Conservation (phyloP, 768 basidiomycete species). For the Piloderma croceum region DNA sequence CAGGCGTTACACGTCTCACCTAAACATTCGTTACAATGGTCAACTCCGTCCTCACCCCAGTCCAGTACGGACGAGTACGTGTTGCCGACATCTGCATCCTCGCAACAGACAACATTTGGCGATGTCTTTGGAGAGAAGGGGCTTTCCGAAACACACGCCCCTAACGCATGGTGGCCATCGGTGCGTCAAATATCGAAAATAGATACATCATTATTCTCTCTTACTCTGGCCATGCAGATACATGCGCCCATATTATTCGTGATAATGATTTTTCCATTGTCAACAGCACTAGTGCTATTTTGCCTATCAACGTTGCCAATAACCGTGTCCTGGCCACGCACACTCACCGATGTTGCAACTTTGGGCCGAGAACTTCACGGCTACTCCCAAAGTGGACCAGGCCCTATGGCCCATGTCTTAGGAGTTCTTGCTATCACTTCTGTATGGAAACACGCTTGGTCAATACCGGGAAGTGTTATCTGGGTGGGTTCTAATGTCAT, state of each 20-base stretch:
- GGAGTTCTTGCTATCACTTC: constrained; percentile 79
- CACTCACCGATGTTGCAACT: constrained; percentile 67
- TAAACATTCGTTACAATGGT: constrained; percentile 36
- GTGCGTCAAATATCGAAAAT: no score
- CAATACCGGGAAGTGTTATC: constrained; percentile 88
- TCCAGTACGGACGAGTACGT: constrained; percentile 39
- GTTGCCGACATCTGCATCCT: constrained; percentile 52
- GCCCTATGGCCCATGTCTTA: constrained; percentile 69
- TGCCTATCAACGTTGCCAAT: constrained; percentile 57
- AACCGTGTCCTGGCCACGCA: constrained; percentile 71
- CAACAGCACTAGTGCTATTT: constrained; percentile 46
- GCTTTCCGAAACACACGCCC: constrained; percentile 13
- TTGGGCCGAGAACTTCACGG: constrained; percentile 71
- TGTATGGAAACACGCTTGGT: constrained; percentile 97
- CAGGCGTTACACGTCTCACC: constrained; percentile 45
- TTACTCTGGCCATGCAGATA: constrained; percentile 26
- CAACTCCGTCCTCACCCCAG: constrained; percentile 42
- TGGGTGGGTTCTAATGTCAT: constrained; percentile 50
- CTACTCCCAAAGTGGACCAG: constrained; percentile 67
- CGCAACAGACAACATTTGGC: constrained; percentile 39
- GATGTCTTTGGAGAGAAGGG: constrained; percentile 38
- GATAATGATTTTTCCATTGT: constrained; percentile 64
- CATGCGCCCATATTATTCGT: constrained; percentile 65
- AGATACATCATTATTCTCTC: constrained; percentile 6
- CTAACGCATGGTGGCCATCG: constrained; percentile 25